Percentiles rank a stretch among this genome's conserved stretches.
These are phyloP conservation scores for Oxalis stricta DNA, from an alignment of 441 rosid genomes.

Conservation along the genomic window DNA sequence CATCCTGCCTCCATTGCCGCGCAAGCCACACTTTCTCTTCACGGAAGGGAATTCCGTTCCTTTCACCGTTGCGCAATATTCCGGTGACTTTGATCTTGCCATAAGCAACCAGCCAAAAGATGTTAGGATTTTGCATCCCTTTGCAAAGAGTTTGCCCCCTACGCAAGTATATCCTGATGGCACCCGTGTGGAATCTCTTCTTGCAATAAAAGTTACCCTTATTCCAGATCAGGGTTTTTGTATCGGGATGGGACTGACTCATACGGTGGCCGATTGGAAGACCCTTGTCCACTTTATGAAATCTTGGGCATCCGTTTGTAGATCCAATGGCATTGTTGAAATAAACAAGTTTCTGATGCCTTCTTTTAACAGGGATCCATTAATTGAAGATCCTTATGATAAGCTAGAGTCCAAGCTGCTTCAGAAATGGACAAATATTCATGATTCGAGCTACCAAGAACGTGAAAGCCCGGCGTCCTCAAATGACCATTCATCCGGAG, in stretches of 20 bases:
- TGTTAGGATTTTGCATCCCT: constrained; percentile 11
- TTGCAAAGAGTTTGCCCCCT: constrained; percentile 11
- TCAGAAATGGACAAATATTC: too few species aligned
- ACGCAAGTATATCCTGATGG: not conserved
- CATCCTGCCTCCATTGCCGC: constrained; percentile 18
- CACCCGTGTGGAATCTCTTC: constrained; percentile 1
- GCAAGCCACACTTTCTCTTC: constrained; percentile 17
- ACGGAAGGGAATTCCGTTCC: constrained; percentile 10
- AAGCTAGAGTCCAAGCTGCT: constrained; percentile 12
- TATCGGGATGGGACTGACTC: constrained; percentile 21
- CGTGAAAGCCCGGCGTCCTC: too few species aligned
- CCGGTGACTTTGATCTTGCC: constrained; percentile 12
- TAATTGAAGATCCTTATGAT: not conserved
- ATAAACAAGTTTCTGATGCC: constrained; percentile 10
- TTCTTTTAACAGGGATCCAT: constrained; percentile 12
- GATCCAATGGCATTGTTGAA: constrained; percentile 5
- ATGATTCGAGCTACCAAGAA: too few species aligned
- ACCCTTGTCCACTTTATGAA: constrained; percentile 34
- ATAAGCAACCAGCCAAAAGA: constrained; percentile 7
- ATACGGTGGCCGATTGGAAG: constrained; percentile 40
- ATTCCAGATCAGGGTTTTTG: constrained; percentile 39
- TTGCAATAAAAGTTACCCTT: constrained; percentile 33
- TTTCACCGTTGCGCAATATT: constrained; percentile 18
- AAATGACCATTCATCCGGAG: too few species aligned
- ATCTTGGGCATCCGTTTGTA: constrained; percentile 32